Conservation (phyloP, 345 rosid genomes). For the Combretum micranthum region DNA sequence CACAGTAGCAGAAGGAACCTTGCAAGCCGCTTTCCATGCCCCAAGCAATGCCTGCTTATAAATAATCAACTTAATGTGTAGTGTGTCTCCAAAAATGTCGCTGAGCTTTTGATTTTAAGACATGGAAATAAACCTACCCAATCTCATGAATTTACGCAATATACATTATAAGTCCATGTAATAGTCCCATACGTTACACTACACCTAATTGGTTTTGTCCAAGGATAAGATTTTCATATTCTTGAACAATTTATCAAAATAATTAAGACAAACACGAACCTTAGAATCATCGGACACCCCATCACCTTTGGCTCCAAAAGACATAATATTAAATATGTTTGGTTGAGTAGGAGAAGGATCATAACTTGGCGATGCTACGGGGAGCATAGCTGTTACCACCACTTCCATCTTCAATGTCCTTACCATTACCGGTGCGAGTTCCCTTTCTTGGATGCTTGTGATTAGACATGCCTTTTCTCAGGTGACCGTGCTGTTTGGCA, state of each 20-base stretch:
- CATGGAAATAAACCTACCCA: too few species aligned
- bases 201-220: too few species aligned
- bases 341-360: conserved; percentile 13
- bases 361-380: conserved; percentile 22
- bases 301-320: conserved; percentile 52
- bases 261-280: conserved; percentile 15
- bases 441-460: conserved; percentile 16
- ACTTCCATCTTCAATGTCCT: neutral
- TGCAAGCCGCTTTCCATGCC: conserved; percentile 66
- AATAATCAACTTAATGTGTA: neutral
- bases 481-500: conserved; percentile 34
- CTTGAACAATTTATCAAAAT: neutral
- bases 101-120: neutral
- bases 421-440: conserved; percentile 12
- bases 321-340: conserved; percentile 29
- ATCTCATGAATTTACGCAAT: too few species aligned
- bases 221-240: too few species aligned
- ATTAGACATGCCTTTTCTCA: conserved; percentile 21
- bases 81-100: neutral
- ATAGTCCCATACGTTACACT: too few species aligned
- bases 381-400: neutral
- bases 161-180: too few species aligned
- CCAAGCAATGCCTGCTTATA: conserved; percentile 33
- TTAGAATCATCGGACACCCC: conserved; percentile 56
- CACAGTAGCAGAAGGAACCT: conserved; percentile 31